Evolutionary conservation across 495 filamentous ascomycete species (phyloP).

Genomic region (Trichoderma virens): DNA sequence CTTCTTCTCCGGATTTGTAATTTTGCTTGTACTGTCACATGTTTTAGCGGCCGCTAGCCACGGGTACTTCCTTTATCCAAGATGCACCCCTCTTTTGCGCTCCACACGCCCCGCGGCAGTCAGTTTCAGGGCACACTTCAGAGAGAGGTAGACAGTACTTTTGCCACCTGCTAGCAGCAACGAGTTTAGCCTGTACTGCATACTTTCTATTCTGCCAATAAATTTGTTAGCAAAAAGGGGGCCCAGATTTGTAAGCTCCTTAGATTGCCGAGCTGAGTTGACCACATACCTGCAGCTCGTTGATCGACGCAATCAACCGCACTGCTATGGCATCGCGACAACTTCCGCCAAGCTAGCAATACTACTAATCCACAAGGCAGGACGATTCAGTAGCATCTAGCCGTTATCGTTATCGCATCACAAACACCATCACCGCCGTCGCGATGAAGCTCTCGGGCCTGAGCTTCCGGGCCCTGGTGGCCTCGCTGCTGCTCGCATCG

Average conservation of each 20-base stretch:
- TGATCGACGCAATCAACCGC: neutral
- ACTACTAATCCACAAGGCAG: no score
- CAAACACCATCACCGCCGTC: neutral
- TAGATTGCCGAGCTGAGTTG: neutral
- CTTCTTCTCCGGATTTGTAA: neutral
- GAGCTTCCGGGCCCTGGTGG: constrained; percentile 34
- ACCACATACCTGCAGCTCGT: neutral
- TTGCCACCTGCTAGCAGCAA: neutral
- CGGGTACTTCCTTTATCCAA: neutral
- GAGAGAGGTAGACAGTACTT: no score
- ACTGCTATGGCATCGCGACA: constrained; percentile 6
- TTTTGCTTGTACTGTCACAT: neutral
- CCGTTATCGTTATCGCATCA: no score
- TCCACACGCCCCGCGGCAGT: neutral
- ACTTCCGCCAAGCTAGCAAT: no score
- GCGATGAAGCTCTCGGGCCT: constrained; percentile 34
- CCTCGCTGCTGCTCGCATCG: constrained; percentile 35
- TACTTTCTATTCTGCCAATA: neutral
- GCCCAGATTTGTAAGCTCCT: constrained; percentile 1
- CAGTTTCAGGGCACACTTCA: no score
- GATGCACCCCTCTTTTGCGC: neutral
- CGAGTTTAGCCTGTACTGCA: neutral
- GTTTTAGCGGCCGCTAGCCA: neutral
- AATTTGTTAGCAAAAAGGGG: neutral
- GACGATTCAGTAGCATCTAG: no score